phyloP scores from a whole-genome alignment of 2,329 filamentous ascomycete genomes.

The Curvularia sp. region DNA sequence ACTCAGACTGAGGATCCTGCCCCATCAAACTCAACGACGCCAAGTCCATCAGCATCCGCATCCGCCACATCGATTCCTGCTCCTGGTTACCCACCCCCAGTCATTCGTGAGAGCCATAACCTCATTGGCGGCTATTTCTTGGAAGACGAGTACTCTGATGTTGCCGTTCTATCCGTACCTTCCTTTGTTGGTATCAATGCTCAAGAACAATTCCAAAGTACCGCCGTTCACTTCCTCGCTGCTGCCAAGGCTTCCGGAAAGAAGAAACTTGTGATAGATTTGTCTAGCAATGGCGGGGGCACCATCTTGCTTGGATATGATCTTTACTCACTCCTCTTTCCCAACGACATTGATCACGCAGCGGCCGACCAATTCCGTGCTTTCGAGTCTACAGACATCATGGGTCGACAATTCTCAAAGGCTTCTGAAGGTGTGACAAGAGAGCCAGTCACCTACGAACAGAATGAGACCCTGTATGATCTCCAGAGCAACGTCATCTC shows the following conservation, averaged over 20 bases:
- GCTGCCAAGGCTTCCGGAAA: constrained; percentile 59
- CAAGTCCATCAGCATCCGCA: background rate
- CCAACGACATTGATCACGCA: constrained; percentile 55
- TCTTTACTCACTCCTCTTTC: constrained; percentile 66
- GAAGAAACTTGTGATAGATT: constrained; percentile 66
- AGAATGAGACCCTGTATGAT: background rate
- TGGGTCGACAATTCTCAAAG: constrained; percentile 52
- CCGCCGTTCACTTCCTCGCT: constrained; percentile 52
- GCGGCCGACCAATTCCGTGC: constrained; percentile 61
- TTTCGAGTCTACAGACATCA: constrained; percentile 55
- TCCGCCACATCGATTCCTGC: constrained; percentile 35
- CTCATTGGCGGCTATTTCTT: constrained; percentile 58
- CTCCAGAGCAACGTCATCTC: constrained; percentile 47
- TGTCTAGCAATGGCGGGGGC: constrained; percentile 66
- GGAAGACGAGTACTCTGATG: constrained; percentile 54
- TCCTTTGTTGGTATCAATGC: constrained; percentile 48
- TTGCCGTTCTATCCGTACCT: constrained; percentile 55
- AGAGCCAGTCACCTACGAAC: background rate
- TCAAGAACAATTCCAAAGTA: constrained; percentile 52
- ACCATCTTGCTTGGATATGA: constrained; percentile 67
- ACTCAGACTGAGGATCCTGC: constrained; percentile 8
- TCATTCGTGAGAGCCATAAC: constrained; percentile 52
- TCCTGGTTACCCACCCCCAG: constrained; percentile 55
- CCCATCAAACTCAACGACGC: background rate
- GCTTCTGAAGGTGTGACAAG: background rate